Evolutionary conservation across 192 early-diverging fungal species (phyloP).

Genomic region (Podila epigama): DNA sequence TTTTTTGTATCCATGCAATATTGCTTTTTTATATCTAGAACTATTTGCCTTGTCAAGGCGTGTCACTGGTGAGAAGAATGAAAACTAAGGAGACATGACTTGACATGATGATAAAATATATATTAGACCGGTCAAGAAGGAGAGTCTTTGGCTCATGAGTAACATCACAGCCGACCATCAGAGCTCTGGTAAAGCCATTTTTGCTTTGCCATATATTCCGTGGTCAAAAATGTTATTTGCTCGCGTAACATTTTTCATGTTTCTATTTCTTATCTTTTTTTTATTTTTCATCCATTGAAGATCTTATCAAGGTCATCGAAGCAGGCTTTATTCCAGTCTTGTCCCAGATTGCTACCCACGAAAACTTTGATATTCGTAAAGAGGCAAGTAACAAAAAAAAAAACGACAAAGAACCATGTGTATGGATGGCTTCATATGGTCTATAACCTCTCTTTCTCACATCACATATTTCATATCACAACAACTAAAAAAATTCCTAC

Average conservation of each 20-base stretch:
- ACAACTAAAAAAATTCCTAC: neutral
- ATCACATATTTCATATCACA: neutral
- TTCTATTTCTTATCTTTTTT: conserved; percentile 4
- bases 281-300: too few species aligned
- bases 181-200: neutral
- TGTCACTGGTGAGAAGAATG: too few species aligned
- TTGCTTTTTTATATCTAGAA: too few species aligned
- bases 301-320: conserved; percentile 60
- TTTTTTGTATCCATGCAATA: too few species aligned
- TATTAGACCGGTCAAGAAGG: conserved; percentile 70
- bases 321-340: conserved; percentile 61
- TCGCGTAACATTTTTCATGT: too few species aligned
- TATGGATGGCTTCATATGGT: too few species aligned
- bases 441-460: too few species aligned
- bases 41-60: too few species aligned
- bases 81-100: too few species aligned
- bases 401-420: too few species aligned
- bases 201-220: conserved; percentile 5
- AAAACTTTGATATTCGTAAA: conserved; percentile 74
- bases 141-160: conserved; percentile 75
- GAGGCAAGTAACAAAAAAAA: conserved; percentile 59
- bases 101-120: neutral
- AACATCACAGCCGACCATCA: conserved; percentile 65
- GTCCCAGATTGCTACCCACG: conserved; percentile 62
- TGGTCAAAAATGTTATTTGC: too few species aligned